Percentiles rank a stretch among this genome's conserved stretches.
phyloP scores from a whole-genome alignment of 768 basidiomycete genomes.

The Brasilioporus rufonigricans region DNA sequence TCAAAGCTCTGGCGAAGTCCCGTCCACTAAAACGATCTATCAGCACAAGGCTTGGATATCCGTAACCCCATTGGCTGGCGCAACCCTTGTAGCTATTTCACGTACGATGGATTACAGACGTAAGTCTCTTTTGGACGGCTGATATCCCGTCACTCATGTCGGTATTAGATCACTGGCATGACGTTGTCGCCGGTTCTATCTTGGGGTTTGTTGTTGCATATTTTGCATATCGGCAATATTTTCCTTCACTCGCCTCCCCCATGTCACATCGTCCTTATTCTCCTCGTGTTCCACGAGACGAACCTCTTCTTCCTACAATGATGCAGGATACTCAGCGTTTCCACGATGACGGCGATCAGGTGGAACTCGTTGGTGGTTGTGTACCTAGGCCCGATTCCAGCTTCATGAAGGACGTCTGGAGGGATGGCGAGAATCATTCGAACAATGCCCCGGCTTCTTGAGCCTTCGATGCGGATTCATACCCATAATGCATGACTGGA shows the following conservation, averaged over 20 bases:
- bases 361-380: slow-evolving; percentile 24
- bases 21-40: slow-evolving; percentile 1
- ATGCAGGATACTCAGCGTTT: slow-evolving; percentile 13
- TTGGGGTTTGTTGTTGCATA: slow-evolving; percentile 72
- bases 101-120: slow-evolving; percentile 92
- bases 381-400: slow-evolving; percentile 10
- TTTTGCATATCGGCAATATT: slow-evolving; percentile 83
- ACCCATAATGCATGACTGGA: no score
- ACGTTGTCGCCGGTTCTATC: slow-evolving; percentile 76
- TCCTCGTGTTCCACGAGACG: slow-evolving; percentile 56
- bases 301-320: slow-evolving; percentile 42
- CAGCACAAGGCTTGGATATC: slow-evolving; percentile 84
- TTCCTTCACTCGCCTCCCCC: slow-evolving; percentile 64
- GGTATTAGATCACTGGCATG: slow-evolving; percentile 82
- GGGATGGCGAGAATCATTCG: slow-evolving; percentile 26
- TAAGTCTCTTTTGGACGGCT: slow-evolving; percentile 27
- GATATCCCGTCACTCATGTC: slow-evolving; percentile 4
- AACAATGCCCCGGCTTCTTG: slow-evolving; percentile 21
- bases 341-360: slow-evolving; percentile 23
- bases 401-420: slow-evolving; percentile 26
- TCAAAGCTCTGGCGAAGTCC: not conserved
- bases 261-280: slow-evolving; percentile 68
- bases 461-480: not conserved
- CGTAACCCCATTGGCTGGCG: slow-evolving; percentile 72
- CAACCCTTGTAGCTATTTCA: slow-evolving; percentile 75